Conservation (phyloP, 2,329 filamentous ascomycete species). For the Diaporthe sp. region DNA sequence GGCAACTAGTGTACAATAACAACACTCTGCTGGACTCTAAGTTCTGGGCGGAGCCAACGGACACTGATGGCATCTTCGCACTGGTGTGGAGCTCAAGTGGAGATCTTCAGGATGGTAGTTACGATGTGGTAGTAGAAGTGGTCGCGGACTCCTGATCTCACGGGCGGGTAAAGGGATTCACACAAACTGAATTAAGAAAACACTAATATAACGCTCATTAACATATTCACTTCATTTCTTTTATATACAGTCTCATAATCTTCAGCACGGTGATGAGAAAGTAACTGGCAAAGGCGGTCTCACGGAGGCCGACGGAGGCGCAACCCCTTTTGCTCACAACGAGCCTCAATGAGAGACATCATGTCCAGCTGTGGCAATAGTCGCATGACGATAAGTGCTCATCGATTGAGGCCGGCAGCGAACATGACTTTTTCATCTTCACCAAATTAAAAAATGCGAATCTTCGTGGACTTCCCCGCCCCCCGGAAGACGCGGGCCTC, state of each 20-base stretch:
- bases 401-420: too few species aligned
- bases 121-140: constrained; percentile 8
- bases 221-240: neutral
- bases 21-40: constrained; percentile 37
- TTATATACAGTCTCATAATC: too few species aligned
- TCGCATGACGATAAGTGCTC: too few species aligned
- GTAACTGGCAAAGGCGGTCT: too few species aligned
- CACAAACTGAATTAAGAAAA: neutral
- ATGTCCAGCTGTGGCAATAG: too few species aligned
- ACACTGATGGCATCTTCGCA: constrained; percentile 19
- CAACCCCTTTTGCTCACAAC: too few species aligned
- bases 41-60: constrained; percentile 36
- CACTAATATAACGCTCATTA: neutral
- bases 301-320: too few species aligned
- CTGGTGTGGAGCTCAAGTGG: neutral
- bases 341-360: too few species aligned
- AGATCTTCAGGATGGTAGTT: neutral
- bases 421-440: too few species aligned
- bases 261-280: too few species aligned
- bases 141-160: neutral
- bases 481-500: neutral
- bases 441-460: too few species aligned
- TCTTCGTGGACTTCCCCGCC: too few species aligned
- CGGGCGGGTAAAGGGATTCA: neutral
- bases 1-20: constrained; percentile 39